Conservation (phyloP, 176 grass and related monocot genomes). For the Rhynchospora pubera region DNA sequence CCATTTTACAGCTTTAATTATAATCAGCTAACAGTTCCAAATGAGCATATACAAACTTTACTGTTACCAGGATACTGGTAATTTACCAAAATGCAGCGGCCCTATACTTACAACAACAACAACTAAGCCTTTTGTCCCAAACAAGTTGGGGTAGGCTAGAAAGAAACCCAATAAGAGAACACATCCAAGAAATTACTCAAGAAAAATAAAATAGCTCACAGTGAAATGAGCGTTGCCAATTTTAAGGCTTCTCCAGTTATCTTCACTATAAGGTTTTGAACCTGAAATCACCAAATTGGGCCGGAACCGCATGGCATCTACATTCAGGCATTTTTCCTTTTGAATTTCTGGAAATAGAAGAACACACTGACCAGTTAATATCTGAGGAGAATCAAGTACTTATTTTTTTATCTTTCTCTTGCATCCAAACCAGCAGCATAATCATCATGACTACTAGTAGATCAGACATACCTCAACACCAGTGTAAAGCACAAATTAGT, state of each 20-base stretch:
- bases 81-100: neutral
- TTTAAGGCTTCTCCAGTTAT: conserved; percentile 64
- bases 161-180: too few species aligned
- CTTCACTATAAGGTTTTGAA: conserved; percentile 61
- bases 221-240: conserved; percentile 74
- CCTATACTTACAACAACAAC: too few species aligned
- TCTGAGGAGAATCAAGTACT: neutral
- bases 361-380: conserved; percentile 11
- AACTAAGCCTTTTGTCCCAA: too few species aligned
- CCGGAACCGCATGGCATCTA: conserved; percentile 73
- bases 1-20: neutral
- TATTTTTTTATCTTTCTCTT: neutral
- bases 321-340: conserved; percentile 14
- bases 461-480: neutral
- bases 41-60: neutral
- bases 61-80: neutral
- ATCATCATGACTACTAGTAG: neutral
- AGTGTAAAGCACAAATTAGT: neutral
- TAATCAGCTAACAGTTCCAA: neutral
- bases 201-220: conserved; percentile 28
- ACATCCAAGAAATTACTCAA: conserved; percentile 9
- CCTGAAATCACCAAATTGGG: conserved; percentile 87
- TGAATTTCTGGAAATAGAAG: conserved; percentile 18
- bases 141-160: too few species aligned
- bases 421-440: neutral